Evolutionary conservation across 2,329 filamentous ascomycete genomes (phyloP).

Genomic region (Curvularia spicifera): DNA sequence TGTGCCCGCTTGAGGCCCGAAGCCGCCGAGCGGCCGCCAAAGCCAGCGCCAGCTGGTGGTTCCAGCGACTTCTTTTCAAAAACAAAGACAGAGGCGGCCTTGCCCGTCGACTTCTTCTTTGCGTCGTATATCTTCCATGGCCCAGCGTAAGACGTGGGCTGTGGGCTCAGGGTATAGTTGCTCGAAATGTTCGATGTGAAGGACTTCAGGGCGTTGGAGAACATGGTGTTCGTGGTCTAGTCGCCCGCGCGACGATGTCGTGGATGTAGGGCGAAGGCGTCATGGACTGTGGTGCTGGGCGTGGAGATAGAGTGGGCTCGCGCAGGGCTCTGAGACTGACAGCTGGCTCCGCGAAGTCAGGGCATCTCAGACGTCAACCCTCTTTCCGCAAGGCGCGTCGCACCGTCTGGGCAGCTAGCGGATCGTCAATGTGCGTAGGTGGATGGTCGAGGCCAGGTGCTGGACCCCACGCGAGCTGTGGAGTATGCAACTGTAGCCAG

Average conservation of each 20-base stretch:
- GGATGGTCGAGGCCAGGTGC: slow-evolving; percentile 16
- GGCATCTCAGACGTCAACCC: slow-evolving; percentile 16
- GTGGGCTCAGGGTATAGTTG: slow-evolving; percentile 84
- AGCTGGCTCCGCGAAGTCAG: slow-evolving; percentile 29
- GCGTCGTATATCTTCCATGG: slow-evolving; percentile 98
- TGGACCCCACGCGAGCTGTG: slow-evolving; percentile 29
- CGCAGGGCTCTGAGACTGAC: slow-evolving; percentile 28
- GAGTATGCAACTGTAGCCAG: slow-evolving; percentile 15
- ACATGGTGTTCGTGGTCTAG: slow-evolving; percentile 69
- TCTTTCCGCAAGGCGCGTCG: slow-evolving; percentile 1
- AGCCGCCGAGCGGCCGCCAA: slow-evolving; percentile 65
- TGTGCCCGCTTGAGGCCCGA: slow-evolving; percentile 77
- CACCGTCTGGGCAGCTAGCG: slow-evolving; percentile 4
- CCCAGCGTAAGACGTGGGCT: slow-evolving; percentile 79
- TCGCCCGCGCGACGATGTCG: slow-evolving; percentile 35
- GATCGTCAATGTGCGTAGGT: not conserved
- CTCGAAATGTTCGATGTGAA: slow-evolving; percentile 91
- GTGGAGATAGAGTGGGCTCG: slow-evolving; percentile 19
- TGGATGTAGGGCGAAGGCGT: slow-evolving; percentile 28
- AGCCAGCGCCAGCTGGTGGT: slow-evolving; percentile 63
- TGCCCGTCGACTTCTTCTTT: slow-evolving; percentile 94
- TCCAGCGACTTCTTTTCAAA: slow-evolving; percentile 91
- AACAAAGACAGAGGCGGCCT: slow-evolving; percentile 87
- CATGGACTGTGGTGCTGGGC: slow-evolving; percentile 37
- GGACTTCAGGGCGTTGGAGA: slow-evolving; percentile 86